Evolutionary conservation across 2,329 filamentous ascomycete species (phyloP).

Genomic region (Microthyrium microscopicum): DNA sequence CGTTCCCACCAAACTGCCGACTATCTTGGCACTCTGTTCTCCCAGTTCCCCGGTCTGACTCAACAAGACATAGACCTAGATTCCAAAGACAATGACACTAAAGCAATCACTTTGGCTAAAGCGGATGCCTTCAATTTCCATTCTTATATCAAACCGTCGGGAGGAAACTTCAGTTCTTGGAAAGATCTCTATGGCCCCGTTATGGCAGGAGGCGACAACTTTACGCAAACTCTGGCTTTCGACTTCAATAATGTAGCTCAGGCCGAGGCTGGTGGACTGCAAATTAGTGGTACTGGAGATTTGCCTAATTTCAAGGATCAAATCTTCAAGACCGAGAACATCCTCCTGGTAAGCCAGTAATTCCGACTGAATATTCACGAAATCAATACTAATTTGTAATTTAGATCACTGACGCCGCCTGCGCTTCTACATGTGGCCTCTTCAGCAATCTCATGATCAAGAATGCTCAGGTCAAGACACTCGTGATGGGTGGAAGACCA

Average conservation of each 20-base stretch:
- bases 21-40: slow-evolving; percentile 34
- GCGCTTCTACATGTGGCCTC: not conserved
- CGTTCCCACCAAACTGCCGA: slow-evolving; percentile 12
- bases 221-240: slow-evolving; percentile 40
- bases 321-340: slow-evolving; percentile 37
- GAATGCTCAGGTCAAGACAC: not conserved
- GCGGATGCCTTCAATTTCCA: slow-evolving; percentile 33
- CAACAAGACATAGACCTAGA: slow-evolving; percentile 19
- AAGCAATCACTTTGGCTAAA: no score
- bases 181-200: slow-evolving; percentile 29
- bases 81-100: slow-evolving; percentile 22
- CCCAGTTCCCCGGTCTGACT: slow-evolving; percentile 16
- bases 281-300: slow-evolving; percentile 3
- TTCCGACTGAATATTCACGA: no score
- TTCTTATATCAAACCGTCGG: slow-evolving; percentile 27
- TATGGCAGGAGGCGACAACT: slow-evolving; percentile 31
- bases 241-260: slow-evolving; percentile 25
- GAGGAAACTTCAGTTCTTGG: slow-evolving; percentile 31
- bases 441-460: not conserved
- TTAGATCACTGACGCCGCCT: not conserved
- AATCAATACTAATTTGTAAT: no score
- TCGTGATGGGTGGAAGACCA: not conserved
- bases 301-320: no score
- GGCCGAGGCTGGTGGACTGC: slow-evolving; percentile 22
- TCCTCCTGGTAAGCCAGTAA: slow-evolving; percentile 36